Base-by-base conservation (phyloP, 179 eudicot species). In the Corrigiola litoralis region DNA sequence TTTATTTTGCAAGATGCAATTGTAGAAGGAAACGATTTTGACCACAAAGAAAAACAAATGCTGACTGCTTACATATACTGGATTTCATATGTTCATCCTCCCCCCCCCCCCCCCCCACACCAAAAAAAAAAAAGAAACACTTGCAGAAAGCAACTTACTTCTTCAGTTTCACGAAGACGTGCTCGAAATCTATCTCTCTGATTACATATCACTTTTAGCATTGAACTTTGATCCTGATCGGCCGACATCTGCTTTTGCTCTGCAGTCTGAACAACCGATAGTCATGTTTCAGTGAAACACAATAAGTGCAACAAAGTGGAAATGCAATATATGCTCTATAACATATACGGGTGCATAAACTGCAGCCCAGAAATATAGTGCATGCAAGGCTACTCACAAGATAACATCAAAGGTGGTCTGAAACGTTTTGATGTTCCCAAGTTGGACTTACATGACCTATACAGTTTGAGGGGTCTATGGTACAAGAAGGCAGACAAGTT, bases 131-230 rank as follows among this genome's bases (percentile, higher is more conserved):
- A 25, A 36, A 5, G 21, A 58, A 8, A 42, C 18, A 58, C 27
- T 38, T 58, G 42, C 25, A 13, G 27, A 20, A 52, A 71, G 61
- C 18, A 40, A 58, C 69, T 47, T 69, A 90, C 99, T 89, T 95
- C 99, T 80, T 95, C 99, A 66, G 97, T 86, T 81, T 95, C 99
- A 67, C 81, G 83, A 68, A 91, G 79, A 29, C 99, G 88, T 56
- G 89, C 79, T 61, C 99, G 84, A 58, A 95, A 95, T 65, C 99
- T 84, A 76, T 95, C 99, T 75, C 99, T 81, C 76, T 95, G 99
- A 76, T 80, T 91, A 83, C 99, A 95, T 32, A 95, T 95, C 72
- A 95, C 99, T 76, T 88, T 91, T 63, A 95, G 90, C 99, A 95
- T 95, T 58, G 99, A 91, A 82, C 80, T 91, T 46, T 95, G 99